phyloP scores from a whole-genome alignment of 2,329 filamentous ascomycete species.

The Penicillium corylophilum region DNA sequence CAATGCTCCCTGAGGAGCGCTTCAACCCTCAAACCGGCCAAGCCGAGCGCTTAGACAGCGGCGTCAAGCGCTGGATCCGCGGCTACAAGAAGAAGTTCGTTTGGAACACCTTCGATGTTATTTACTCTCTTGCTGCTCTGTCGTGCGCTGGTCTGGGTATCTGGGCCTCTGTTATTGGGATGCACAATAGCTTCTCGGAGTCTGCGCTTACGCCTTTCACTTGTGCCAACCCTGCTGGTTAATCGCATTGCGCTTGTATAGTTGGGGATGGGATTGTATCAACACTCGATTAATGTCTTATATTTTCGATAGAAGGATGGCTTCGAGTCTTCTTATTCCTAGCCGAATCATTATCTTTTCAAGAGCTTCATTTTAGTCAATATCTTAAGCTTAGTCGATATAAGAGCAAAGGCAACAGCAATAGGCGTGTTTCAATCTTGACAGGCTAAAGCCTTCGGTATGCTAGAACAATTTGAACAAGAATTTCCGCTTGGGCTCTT shows the following conservation, averaged over 20 bases:
- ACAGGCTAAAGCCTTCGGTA: no score
- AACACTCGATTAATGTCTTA: background rate
- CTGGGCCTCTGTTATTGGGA: slow-evolving; percentile 13
- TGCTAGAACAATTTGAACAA: no score
- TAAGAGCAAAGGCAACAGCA: no score
- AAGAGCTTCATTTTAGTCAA: no score
- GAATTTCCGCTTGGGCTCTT: no score
- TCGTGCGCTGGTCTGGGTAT: slow-evolving; percentile 13
- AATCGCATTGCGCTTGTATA: background rate
- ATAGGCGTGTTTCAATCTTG: no score
- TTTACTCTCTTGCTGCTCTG: slow-evolving; percentile 12
- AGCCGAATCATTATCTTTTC: no score
- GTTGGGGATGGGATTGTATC: background rate
- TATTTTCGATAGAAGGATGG: background rate
- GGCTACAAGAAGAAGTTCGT: slow-evolving; percentile 14
- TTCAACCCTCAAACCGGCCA: slow-evolving; percentile 19
- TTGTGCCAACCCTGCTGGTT: slow-evolving; percentile 15
- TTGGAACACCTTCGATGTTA: slow-evolving; percentile 14
- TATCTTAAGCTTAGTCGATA: no score
- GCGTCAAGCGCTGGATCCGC: slow-evolving; percentile 14
- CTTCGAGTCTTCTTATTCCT: no score
- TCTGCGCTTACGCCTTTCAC: slow-evolving; percentile 12
- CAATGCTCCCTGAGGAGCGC: slow-evolving; percentile 22
- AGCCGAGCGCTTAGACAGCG: slow-evolving; percentile 9
- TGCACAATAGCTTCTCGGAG: slow-evolving; percentile 3